Base-by-base conservation (phyloP, 495 filamentous ascomycete species). In the Pyrenula massariospora region DNA sequence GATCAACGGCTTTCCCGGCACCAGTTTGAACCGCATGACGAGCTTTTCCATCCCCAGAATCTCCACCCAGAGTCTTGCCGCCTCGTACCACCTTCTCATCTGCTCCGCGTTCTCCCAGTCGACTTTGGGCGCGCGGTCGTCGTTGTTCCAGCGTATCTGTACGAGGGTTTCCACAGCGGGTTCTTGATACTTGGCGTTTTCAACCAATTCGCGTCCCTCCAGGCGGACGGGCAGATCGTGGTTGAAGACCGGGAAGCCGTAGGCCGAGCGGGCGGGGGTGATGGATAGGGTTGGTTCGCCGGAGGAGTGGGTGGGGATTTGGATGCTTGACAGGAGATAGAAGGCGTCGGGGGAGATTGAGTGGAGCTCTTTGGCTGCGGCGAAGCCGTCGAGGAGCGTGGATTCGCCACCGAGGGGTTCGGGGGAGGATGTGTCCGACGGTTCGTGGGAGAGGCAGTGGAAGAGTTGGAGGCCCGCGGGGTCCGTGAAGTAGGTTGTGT, bases 401-500 rank as follows among this genome's bases (percentile, higher is more conserved):
- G 84, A 89, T 52, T 78, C 70, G 0, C 92, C 92, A 10, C 92
- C 84, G 2, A 68, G 58, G 1, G 79, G 83, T 5, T 5, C 15
- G 31, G 31, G 15, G 31, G 31, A 42, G 48, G 42, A 10, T 59
- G 24, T 5, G 50, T 48, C 48, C 50, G 50, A 11, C 0, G 2
- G 72, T 78, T 5, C 5, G 65, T 97, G 92, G 1, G 85, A 88
- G 11, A 97, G 79, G 2, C 95, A 72, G 60, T 97, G 92, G 66
- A 97, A 93, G 3, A 91, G 76, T 63, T 97, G 92, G 15, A 97
- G 78, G 23, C 92, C 88, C 11, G 87, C 84, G 0, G 92, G 92
- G 50, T 95, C 90, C 12, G 82, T 85, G 68, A 96, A 96, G 67
- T 97, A 97, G 36, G 91, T 94, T 22, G 80, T 96, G 69, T 97